Evolutionary conservation across 108 stramenopile genomes (phyloP).

Genomic region (Cyclotella atomus): DNA sequence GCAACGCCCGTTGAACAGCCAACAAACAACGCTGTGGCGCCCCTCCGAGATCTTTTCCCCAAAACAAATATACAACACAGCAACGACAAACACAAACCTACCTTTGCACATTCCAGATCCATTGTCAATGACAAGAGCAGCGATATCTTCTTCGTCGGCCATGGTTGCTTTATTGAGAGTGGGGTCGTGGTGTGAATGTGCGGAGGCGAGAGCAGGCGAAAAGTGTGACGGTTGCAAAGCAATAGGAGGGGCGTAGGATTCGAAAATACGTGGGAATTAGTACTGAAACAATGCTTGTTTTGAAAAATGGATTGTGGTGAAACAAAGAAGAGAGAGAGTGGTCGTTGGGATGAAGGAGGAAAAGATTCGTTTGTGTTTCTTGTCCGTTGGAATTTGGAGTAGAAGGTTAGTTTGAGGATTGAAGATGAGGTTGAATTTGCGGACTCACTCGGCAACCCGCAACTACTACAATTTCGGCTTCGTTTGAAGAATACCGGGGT

Average conservation of each 20-base stretch:
- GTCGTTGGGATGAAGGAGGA: too few species aligned
- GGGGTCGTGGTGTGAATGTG: neutral
- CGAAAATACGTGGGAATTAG: neutral
- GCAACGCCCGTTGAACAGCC: neutral
- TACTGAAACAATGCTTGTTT: neutral
- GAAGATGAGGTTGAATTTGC: too few species aligned
- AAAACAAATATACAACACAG: neutral
- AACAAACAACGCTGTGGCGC: neutral
- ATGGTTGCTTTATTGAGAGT: constrained; percentile 47
- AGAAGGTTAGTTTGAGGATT: too few species aligned
- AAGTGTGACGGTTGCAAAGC: neutral
- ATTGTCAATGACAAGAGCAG: constrained; percentile 95
- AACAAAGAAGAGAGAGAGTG: too few species aligned
- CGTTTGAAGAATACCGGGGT: too few species aligned
- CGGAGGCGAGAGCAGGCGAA: neutral
- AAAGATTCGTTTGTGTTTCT: too few species aligned
- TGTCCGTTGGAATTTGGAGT: too few species aligned
- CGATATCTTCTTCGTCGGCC: constrained; percentile 94
- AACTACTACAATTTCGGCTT: too few species aligned
- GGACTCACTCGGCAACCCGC: too few species aligned
- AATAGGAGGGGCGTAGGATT: neutral
- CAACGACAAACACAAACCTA: constrained; percentile 44
- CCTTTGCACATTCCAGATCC: constrained; percentile 98
- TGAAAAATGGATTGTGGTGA: neutral
- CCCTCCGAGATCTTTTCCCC: neutral